Conservation (phyloP, 1,284 basidiomycete genomes). For the Austroboletus novae-zelandiae region DNA sequence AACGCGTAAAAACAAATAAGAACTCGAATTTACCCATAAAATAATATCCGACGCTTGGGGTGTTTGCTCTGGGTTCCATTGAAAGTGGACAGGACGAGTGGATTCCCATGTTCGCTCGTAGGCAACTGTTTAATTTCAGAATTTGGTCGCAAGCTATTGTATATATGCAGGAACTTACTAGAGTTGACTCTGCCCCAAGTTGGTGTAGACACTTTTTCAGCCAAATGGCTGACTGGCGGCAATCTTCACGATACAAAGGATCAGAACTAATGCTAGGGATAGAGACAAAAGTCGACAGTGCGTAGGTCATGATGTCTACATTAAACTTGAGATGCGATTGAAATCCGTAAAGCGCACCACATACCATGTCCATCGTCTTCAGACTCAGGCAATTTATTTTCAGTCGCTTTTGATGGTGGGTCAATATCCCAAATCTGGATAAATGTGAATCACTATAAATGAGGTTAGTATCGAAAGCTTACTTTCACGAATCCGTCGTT, state of each 20-base stretch:
- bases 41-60: constrained; percentile 71
- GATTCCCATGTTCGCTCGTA: constrained; percentile 66
- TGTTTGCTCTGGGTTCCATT: constrained; percentile 57
- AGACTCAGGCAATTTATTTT: constrained; percentile 11
- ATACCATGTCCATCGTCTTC: constrained; percentile 23
- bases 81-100: constrained; percentile 86
- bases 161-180: constrained; percentile 47
- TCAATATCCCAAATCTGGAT: constrained; percentile 57
- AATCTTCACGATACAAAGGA: constrained; percentile 77
- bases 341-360: not conserved
- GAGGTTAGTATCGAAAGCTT: constrained; percentile 1
- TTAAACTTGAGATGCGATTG: constrained; percentile 8
- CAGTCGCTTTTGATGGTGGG: constrained; percentile 31
- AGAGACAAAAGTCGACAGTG: constrained; percentile 83
- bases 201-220: constrained; percentile 83
- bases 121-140: constrained; percentile 47
- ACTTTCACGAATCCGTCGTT: constrained; percentile 86
- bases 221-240: constrained; percentile 89
- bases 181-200: constrained; percentile 75
- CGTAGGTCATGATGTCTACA: constrained; percentile 65
- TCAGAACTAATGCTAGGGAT: constrained; percentile 82
- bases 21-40: constrained; percentile 66
- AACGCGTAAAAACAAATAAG: not conserved
- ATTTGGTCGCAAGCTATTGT: not conserved
- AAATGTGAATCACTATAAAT: not conserved